phyloP scores from a whole-genome alignment of 176 grass and related monocot genomes.

The Paspalum vaginatum region DNA sequence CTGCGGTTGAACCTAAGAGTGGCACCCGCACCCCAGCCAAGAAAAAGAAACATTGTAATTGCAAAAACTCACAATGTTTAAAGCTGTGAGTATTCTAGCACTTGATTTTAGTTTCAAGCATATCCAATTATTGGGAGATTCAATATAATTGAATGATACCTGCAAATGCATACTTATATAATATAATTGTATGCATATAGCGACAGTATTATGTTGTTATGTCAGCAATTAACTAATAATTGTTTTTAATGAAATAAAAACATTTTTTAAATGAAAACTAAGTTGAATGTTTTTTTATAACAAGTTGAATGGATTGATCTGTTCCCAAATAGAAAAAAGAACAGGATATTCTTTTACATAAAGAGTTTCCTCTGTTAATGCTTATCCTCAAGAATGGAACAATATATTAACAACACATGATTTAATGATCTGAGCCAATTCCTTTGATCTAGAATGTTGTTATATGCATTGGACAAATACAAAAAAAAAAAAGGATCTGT shows the following conservation, averaged over 20 bases:
- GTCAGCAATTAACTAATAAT: constrained; percentile 6
- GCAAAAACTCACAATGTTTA: constrained; percentile 71
- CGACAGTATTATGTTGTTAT: constrained; percentile 8
- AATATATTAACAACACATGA: background rate
- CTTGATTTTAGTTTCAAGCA: constrained; percentile 9
- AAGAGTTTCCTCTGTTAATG: constrained; percentile 11
- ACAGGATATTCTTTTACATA: constrained; percentile 16
- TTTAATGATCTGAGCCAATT: background rate
- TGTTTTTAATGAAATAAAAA: constrained; percentile 16
- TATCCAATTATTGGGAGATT: constrained; percentile 28
- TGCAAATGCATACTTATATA: constrained; percentile 3
- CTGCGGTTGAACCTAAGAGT: constrained; percentile 46
- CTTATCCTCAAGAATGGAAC: constrained; percentile 2
- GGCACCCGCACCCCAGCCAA: constrained; percentile 42
- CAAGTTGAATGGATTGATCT: background rate
- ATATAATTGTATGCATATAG: constrained; percentile 15
- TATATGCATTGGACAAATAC: constrained; percentile 13
- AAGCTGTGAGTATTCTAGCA: constrained; percentile 60
- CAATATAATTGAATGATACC: constrained; percentile 8
- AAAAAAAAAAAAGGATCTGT: constrained; percentile 12
- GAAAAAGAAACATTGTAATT: constrained; percentile 79
- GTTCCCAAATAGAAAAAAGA: background rate
- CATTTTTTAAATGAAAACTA: constrained; percentile 2
- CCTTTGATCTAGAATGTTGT: constrained; percentile 21
- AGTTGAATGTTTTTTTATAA: too few species aligned